phyloP scores from a whole-genome alignment of 805 yeast species.

The Lipomyces oligophaga region DNA sequence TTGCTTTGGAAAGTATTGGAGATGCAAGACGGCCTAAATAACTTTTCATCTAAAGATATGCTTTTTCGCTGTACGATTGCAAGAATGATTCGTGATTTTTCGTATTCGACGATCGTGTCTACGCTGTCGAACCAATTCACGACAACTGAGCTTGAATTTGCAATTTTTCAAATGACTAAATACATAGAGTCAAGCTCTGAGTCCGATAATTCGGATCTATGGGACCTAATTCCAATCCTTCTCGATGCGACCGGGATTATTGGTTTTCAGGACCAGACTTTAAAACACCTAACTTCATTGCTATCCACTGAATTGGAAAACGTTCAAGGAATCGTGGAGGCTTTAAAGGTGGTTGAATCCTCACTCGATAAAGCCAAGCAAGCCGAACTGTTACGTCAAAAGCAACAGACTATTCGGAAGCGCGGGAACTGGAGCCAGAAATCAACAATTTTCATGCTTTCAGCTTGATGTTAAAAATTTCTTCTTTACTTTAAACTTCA shows the following conservation, averaged over 20 bases:
- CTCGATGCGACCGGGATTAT: slow-evolving; percentile 21
- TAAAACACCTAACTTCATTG: slow-evolving; percentile 4
- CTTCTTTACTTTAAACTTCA: no score
- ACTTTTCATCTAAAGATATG: no score
- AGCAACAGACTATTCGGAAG: neutral
- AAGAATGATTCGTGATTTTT: slow-evolving; percentile 10
- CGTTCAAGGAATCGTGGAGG: slow-evolving; percentile 18
- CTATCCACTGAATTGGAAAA: slow-evolving; percentile 13
- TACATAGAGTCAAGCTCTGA: neutral
- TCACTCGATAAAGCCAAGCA: slow-evolving; percentile 10
- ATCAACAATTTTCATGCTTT: no score
- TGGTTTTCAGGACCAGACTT: slow-evolving; percentile 7
- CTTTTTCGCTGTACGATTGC: no score
- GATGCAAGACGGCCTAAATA: neutral
- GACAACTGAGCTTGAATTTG: slow-evolving; percentile 3
- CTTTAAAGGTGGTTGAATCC: slow-evolving; percentile 19
- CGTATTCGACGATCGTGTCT: slow-evolving; percentile 11
- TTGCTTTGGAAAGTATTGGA: slow-evolving; percentile 1
- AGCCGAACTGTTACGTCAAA: neutral
- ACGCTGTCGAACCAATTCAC: slow-evolving; percentile 2
- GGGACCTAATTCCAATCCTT: slow-evolving; percentile 21
- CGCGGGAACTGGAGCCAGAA: neutral
- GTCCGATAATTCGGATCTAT: neutral
- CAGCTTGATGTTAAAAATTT: no score
- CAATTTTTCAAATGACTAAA: slow-evolving; percentile 2